A percentile compares a stretch with the other conserved stretches of the same genome.
Evolutionary conservation across 2,329 filamentous ascomycete genomes (phyloP).

Genomic region (Cladophialophora chaetospira): DNA sequence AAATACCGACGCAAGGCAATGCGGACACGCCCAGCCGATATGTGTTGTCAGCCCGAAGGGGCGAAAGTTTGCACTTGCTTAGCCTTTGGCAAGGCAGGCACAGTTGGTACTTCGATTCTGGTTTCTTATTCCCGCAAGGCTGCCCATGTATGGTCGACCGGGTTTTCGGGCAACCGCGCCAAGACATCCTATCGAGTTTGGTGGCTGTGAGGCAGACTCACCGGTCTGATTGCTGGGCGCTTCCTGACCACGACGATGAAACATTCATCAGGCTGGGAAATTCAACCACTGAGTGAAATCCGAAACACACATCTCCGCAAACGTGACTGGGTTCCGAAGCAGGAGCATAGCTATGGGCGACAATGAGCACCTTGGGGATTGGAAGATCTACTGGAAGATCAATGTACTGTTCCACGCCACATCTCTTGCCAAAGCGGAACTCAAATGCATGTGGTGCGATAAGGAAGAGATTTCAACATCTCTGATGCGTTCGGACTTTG

Average conservation of each 20-base stretch:
- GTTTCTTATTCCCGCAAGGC: background rate
- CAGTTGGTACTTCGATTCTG: background rate
- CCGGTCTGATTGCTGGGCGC: background rate
- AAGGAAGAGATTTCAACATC: background rate
- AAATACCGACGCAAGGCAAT: background rate
- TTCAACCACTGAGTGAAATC: background rate
- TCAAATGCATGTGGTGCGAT: slow-evolving; percentile 1
- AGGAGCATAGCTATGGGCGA: background rate
- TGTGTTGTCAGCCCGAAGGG: background rate
- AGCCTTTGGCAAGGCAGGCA: background rate
- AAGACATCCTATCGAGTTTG: background rate
- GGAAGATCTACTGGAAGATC: slow-evolving; percentile 2
- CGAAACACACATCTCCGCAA: background rate
- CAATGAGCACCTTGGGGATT: background rate
- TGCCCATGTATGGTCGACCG: background rate
- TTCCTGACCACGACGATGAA: background rate
- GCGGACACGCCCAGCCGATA: background rate
- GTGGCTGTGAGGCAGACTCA: background rate
- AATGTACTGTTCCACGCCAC: background rate
- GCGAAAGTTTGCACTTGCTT: background rate
- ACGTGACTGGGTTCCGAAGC: background rate
- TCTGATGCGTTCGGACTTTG: background rate
- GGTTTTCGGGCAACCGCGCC: background rate
- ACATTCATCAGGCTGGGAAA: background rate
- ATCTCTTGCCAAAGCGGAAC: background rate